phyloP scores from a whole-genome alignment of 768 basidiomycete species.

The Zangia roseola region DNA sequence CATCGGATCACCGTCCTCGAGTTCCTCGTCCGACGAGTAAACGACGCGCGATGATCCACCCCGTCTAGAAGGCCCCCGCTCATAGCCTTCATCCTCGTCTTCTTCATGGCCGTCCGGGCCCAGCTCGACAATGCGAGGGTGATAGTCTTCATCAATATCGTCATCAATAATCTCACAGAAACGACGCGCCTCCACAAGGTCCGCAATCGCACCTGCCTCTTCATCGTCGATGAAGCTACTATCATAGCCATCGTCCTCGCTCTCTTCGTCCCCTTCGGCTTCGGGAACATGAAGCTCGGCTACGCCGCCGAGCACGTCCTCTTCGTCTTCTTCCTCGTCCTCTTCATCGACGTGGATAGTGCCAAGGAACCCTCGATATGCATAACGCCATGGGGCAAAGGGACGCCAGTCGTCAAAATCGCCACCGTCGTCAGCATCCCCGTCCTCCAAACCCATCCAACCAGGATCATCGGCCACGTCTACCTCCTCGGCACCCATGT shows the following conservation, averaged over 20 bases:
- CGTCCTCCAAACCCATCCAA: constrained; percentile 33
- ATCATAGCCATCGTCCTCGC: constrained; percentile 44
- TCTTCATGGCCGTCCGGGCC: constrained; percentile 15
- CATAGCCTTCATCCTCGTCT: constrained; percentile 1
- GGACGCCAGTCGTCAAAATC: constrained; percentile 22
- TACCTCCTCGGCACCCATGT: constrained; percentile 34
- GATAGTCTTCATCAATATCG: constrained; percentile 9
- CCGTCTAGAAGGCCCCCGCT: not conserved
- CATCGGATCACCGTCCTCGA: not conserved
- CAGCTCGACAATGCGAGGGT: not conserved
- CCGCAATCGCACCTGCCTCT: constrained; percentile 9
- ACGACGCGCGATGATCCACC: not conserved
- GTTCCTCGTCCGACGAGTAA: constrained; percentile 22
- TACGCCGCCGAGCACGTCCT: not conserved
- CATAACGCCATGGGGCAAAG: constrained; percentile 21
- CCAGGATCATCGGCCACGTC: constrained; percentile 31
- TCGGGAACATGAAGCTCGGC: constrained; percentile 4
- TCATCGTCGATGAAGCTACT: constrained; percentile 59
- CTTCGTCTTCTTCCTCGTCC: constrained; percentile 20
- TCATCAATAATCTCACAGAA: constrained; percentile 26
- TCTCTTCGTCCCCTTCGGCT: constrained; percentile 20
- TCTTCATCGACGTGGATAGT: constrained; percentile 24
- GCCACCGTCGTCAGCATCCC: constrained; percentile 35
- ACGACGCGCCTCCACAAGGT: constrained; percentile 10
- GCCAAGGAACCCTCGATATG: constrained; percentile 16